phyloP scores from a whole-genome alignment of 441 rosid genomes.

The Gossypium davidsonii region DNA sequence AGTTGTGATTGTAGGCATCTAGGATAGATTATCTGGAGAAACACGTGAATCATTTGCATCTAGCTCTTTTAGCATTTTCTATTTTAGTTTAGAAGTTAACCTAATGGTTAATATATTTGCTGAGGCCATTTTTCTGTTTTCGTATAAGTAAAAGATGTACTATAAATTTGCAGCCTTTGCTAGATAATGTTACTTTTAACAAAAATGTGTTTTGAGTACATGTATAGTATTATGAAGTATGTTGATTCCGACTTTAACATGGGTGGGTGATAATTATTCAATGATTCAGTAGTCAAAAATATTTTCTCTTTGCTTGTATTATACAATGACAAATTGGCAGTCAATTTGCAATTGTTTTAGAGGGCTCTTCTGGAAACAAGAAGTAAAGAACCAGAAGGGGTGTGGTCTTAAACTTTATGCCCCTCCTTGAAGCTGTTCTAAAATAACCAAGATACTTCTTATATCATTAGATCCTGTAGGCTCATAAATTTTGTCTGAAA shows the following conservation, averaged over 20 bases:
- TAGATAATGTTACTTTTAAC: not conserved
- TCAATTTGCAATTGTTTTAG: not conserved
- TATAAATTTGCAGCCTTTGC: not conserved
- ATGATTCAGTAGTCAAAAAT: not conserved
- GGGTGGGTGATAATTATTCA: not conserved
- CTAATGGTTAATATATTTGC: not conserved
- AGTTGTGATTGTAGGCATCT: not conserved
- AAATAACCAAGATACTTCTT: slow-evolving; percentile 3
- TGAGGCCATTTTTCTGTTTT: not conserved
- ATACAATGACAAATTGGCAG: not conserved
- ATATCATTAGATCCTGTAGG: not conserved
- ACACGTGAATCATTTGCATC: not conserved
- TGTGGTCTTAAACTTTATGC: not conserved
- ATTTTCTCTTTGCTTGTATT: not conserved
- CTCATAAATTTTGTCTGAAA: not conserved
- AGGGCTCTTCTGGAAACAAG: not conserved
- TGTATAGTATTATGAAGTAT: not conserved
- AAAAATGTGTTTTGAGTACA: not conserved
- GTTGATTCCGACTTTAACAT: not conserved
- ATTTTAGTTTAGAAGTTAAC: not conserved
- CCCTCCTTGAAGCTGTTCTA: not conserved
- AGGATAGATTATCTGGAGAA: not conserved
- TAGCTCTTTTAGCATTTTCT: not conserved
- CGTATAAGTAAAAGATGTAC: not conserved
- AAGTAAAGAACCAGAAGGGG: not conserved